Conservation (phyloP, 257 asterid species). For the Rubia yunnanensis region DNA sequence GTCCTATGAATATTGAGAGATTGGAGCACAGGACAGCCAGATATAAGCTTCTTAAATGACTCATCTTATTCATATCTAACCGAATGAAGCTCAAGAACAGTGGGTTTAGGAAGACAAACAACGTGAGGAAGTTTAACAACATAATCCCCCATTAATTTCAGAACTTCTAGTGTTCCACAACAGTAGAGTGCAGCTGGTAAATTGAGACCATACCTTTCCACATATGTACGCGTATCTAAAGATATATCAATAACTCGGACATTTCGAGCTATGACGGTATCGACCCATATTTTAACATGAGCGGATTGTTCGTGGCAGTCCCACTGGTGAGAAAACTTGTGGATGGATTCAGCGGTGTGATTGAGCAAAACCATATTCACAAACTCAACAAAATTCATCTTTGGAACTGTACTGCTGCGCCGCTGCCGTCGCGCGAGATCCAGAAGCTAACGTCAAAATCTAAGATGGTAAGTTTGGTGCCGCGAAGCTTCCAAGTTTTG, state of each 20-base stretch:
- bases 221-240: not conserved
- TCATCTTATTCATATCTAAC: not conserved
- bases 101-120: not conserved
- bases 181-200: not conserved
- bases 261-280: not conserved
- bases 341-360: not conserved
- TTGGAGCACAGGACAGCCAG: not conserved
- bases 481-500: not conserved
- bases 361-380: not conserved
- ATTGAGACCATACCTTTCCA: not conserved
- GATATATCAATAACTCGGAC: not conserved
- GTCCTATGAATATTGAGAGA: not conserved
- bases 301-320: not conserved
- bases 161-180: not conserved
- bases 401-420: not conserved
- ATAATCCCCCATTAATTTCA: not conserved
- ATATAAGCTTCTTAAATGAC: not conserved
- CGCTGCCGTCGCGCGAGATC: not conserved
- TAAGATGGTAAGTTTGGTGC: not conserved
- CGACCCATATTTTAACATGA: not conserved
- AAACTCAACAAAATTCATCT: not conserved
- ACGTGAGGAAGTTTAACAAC: not conserved
- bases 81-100: not conserved
- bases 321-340: not conserved
- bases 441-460: not conserved